Base-by-base conservation (phyloP, 2,329 filamentous ascomycete species). In the Acrocalymma vagum region DNA sequence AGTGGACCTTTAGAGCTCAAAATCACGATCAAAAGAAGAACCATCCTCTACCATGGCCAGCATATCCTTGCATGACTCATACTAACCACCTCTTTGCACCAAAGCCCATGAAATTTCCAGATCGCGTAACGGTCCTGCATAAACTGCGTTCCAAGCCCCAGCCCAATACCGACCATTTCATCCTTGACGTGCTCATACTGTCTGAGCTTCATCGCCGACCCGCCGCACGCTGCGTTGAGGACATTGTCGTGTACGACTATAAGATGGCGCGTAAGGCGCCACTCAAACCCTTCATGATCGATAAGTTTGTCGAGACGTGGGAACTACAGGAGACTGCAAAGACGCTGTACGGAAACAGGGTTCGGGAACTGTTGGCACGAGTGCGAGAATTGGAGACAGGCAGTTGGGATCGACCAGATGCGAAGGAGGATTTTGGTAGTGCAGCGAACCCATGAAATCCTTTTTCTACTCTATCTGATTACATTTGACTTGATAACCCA, bases 81-180 rank as follows among this genome's bases (percentile, higher is more conserved):
- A n/a, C n/a, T n/a, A n/a, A n/a, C n/a, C n/a, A n/a, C n/a, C n/a
- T n/a, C n/a, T n/a, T n/a, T n/a, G n/a, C n/a, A 15, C 25, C 18
- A 14, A 46, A 71, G 67, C 90, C 91, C 11, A 86, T 96, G 82
- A 86, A 79, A 22, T 95, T 83, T 68, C 91, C 91, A 1, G 91
- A 96, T 67, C 80, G 81, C 32, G 83, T 95, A 48, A 90, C 87
- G 0, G 89, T 94, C 14, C 87, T 93, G 58, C 90, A 96, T 72
- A 92, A 87, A 65, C 79, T 96, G 9, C 72, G 78, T 3, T 66
- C 71, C 16, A 69, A 77, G 42, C 86, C 84, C 3, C 66, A 70
- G 33, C 63, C 65, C 28, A 59, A 67, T 7, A 74, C 72, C 5
- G 78, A 79, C 43, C 78, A 80, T 14, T 80, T 93, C 48, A 67